Base-by-base conservation (phyloP, 768 basidiomycete species). In the Lactarius vividus region DNA sequence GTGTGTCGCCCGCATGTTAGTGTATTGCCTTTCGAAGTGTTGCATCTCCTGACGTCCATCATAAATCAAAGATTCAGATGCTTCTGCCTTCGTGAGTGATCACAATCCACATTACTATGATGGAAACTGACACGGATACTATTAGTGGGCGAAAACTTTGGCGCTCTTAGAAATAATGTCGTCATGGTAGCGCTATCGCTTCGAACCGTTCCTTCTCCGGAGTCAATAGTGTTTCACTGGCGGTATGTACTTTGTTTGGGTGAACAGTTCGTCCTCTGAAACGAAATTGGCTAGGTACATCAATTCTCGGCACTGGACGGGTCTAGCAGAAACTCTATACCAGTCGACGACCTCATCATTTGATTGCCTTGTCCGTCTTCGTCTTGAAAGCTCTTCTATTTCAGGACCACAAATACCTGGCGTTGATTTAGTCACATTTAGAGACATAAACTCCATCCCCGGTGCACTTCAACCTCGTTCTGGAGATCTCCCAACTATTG, bases 1-100 rank as follows among this genome's bases (percentile, higher is more conserved):
- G 26, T 44, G 49, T 29, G 46, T 66, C n/a, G 49, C 61, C 0
- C 65, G 65, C 57, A 63, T 66, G 65, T 66, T 8, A 9, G 61
- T 59, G 23, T 29, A 35, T 29, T 31, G 7, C 3, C 8, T n/a
- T n/a, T 42, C 10, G 44, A 56, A 23, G 31, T 10, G 9, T 26
- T 39, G 7, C 18, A 4, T 40, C 26, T 9, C 16, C 57, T 66
- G 10, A 66, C 2, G 3, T 37, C 8, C 3, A 10, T 35, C 53
- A 9, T 28, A 23, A 62, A 59, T 6, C 18, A 54, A 13, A 66
- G 65, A 54, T 66, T 52, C n/a, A 59, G 61, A 59, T 66, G 65
- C 23, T 58, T 66, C 15, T 66, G 57, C 18, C 53, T 66, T 9
- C 42, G 65, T 66, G 53, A 10, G 65, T 59, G 54, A 16, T 59